Evolutionary conservation across 495 filamentous ascomycete genomes (phyloP).

Genomic region (Trichoderma gamsii): DNA sequence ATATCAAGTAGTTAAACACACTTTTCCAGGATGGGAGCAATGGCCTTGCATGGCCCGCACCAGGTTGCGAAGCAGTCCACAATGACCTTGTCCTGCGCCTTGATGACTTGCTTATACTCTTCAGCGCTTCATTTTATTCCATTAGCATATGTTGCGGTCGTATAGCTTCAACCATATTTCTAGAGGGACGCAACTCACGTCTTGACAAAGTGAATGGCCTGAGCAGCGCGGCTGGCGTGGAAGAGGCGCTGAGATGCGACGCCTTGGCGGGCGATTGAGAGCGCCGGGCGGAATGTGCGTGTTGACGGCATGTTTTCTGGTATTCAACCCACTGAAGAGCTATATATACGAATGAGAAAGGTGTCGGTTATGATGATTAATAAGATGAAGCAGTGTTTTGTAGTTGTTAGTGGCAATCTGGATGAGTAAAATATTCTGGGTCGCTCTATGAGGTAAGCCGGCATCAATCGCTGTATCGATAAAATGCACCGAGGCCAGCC

Average conservation of each 20-base stretch:
- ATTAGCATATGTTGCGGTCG: background rate
- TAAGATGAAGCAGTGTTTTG: background rate
- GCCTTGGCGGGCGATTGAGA: constrained; percentile 23
- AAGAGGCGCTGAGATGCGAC: constrained; percentile 29
- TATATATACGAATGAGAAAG: background rate
- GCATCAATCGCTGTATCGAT: background rate
- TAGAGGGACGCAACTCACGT: constrained; percentile 28
- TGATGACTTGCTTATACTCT: constrained; percentile 55
- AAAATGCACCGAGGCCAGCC: background rate
- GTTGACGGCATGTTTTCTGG: background rate
- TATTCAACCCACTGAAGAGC: background rate
- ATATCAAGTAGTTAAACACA: too few relatives aligned
- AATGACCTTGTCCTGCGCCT: constrained; percentile 55
- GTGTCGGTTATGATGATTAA: background rate
- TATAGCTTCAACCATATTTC: background rate
- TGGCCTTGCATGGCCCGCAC: constrained; percentile 94
- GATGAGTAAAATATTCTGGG: background rate
- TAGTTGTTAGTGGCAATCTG: background rate
- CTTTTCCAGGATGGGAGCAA: constrained; percentile 68
- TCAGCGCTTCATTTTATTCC: constrained; percentile 41
- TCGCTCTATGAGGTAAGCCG: background rate
- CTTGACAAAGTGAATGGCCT: constrained; percentile 38
- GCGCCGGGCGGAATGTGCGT: constrained; percentile 18
- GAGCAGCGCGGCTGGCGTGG: constrained; percentile 37
- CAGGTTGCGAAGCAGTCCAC: constrained; percentile 85